Base-by-base conservation (phyloP, 1,284 basidiomycete species). In the Melampsora abietis-canadensis region DNA sequence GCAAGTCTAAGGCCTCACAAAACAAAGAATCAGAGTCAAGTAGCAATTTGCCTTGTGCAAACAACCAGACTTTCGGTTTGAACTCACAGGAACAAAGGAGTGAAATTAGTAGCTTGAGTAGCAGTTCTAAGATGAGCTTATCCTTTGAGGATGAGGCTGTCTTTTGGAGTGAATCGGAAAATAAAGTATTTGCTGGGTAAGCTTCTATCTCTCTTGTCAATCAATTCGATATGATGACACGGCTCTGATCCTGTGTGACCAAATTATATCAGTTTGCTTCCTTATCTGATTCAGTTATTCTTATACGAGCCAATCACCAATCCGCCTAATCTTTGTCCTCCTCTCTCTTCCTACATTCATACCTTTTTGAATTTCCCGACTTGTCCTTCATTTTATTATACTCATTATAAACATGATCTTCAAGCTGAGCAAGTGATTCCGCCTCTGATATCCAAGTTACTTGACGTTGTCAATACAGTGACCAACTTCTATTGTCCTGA, bases 361-460 rank as follows among this genome's bases (percentile, higher is more conserved):
- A 46, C 63, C 27, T 74, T 74, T 40, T 64, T 74, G 12, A 74
- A 74, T n/a, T 74, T 74, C 31, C 48, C 27, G 0, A 63, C 70
- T 31, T 74, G 54, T n/a, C 14, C 64, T 8, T 24, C 7, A 2
- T 47, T 30, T 48, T 66, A 66, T 44, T 66, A 60, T n/a, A 48
- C 15, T 14, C 21, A 65, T 5, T 30, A 61, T 4, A 1, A 31
- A n/a, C n/a, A 66, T 2, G 57, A 64, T 14, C 57, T 44, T 5
- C 48, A 48, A 31, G 17, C 6, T 6, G 48, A 59, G 34, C 21
- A 65, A 19, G 27, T 8, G 5, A 74, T 74, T 44, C 70, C 64
- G 21, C 64, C 54, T 6, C 17, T 66, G 34, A 60, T 74, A 24
- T n/a, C 24, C 8, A 74, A 74, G 57, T 24, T 74, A 30, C 47